Base-by-base conservation (phyloP, 768 basidiomycete genomes). In the Strobilomyces confusus region DNA sequence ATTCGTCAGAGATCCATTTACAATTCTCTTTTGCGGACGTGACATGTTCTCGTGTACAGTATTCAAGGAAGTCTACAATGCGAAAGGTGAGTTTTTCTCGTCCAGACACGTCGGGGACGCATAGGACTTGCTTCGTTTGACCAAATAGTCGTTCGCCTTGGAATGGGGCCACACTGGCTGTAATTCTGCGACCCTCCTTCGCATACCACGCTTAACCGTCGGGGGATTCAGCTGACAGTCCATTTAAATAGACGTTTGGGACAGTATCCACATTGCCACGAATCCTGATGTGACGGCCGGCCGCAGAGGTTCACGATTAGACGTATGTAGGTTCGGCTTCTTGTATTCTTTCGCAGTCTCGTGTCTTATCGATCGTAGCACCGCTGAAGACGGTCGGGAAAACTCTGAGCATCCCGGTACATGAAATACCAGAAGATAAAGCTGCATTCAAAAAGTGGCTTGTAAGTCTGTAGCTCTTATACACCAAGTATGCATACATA, bases 1-100 rank as follows among this genome's bases (percentile, higher is more conserved):
- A 9, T 25, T 45, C 19, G 47, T 44, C 42, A 59, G 50, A 37
- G 65, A 72, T 20, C 73, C 74, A 5, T 87, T 91, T 65, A 79
- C 83, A n/a, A 80, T 97, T 38, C 77, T 97, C 7, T 95, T 92
- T 68, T 81, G 92, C 65, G 94, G 94, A 47, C 87, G 91, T 17
- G 93, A 95, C 66, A 81, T 84, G 61, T 95, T 95, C 69, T 95
- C 93, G 2, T 87, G 87, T 63, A 69, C 73, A 8, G 83, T 92
- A 3, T 77, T 97, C 45, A 69, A 79, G 48, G 76, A 85, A 51
- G 68, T 95, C 2, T 72, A 87, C 51, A 62, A 70, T 15, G 86
- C 87, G 6, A 66, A 66, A 70, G 91, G 92, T 88, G 51, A 59
- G 56, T 5, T 9, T 25, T 48, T 43, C 52, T 9, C 6, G 33